phyloP scores from a whole-genome alignment of 2,329 filamentous ascomycete genomes.

The Periglandula ipomoeae region DNA sequence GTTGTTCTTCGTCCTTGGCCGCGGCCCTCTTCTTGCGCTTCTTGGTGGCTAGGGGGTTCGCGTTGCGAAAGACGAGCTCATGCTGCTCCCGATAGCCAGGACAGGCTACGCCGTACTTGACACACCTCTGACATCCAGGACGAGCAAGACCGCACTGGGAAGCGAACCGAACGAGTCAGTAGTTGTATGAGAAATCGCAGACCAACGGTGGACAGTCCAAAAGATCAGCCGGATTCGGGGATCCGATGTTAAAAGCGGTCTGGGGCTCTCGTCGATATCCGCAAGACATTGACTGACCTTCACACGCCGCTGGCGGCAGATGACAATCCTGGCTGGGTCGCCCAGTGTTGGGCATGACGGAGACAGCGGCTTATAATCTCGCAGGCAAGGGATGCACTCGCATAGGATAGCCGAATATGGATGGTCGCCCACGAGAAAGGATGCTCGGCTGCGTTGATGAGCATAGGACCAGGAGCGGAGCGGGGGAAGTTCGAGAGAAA shows the following conservation, averaged over 20 bases:
- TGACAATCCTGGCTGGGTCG: slow-evolving; percentile 32
- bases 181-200: too few relatives aligned
- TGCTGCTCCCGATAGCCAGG: slow-evolving; percentile 31
- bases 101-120: slow-evolving; percentile 30
- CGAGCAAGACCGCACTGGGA: slow-evolving; percentile 29
- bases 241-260: too few relatives aligned
- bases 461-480: too few relatives aligned
- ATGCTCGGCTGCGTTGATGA: too few relatives aligned
- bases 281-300: slow-evolving; percentile 22
- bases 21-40: slow-evolving; percentile 21
- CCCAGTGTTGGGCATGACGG: slow-evolving; percentile 31
- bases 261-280: too few relatives aligned
- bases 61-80: slow-evolving; percentile 30
- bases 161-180: neutral
- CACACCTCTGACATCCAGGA: slow-evolving; percentile 30
- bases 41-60: slow-evolving; percentile 18
- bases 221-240: too few relatives aligned
- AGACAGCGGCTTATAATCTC: neutral
- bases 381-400: neutral
- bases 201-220: too few relatives aligned
- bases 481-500: too few relatives aligned
- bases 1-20: slow-evolving; percentile 1
- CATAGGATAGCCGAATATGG: neutral
- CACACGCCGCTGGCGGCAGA: slow-evolving; percentile 30
- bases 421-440: too few relatives aligned